A percentile compares a stretch with the other conserved stretches of the same genome.
These are phyloP conservation scores for Metschnikowia cerradonensis DNA, from an alignment of 805 yeast genomes.

Conservation along the genomic window DNA sequence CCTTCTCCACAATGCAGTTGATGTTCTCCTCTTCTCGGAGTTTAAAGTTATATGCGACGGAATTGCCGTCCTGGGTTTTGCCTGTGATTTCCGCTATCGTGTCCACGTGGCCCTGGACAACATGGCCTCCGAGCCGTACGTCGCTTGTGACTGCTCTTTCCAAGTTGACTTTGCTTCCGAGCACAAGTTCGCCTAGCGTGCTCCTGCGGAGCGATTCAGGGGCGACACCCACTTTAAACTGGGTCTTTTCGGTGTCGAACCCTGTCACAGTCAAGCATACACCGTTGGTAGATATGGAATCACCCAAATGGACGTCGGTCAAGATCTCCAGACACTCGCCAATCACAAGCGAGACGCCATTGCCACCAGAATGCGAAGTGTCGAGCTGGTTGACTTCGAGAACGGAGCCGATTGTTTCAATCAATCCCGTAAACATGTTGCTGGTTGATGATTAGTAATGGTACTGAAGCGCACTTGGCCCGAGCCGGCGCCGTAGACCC, in stretches of 20 bases:
- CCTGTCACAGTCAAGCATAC: constrained; percentile 90
- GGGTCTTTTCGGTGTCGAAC: constrained; percentile 44
- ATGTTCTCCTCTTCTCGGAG: constrained; percentile 59
- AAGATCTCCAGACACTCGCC: constrained; percentile 59
- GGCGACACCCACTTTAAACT: constrained; percentile 86
- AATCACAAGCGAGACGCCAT: constrained; percentile 70
- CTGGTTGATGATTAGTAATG: background rate
- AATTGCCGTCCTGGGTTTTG: constrained; percentile 61
- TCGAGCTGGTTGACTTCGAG: constrained; percentile 46
- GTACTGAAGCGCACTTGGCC: background rate
- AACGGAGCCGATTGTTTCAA: constrained; percentile 76
- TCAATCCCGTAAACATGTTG: constrained; percentile 89
- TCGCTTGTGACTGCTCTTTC: constrained; percentile 89
- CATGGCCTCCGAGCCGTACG: constrained; percentile 91
- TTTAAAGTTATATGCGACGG: constrained; percentile 71
- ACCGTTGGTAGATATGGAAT: constrained; percentile 88
- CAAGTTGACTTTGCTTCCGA: constrained; percentile 68
- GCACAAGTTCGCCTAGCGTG: constrained; percentile 57
- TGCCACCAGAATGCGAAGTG: constrained; percentile 53
- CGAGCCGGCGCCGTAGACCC: background rate
- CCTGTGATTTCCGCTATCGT: constrained; percentile 67
- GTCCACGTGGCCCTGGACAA: constrained; percentile 97
- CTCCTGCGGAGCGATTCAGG: constrained; percentile 88
- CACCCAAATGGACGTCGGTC: constrained; percentile 86
- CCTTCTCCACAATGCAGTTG: constrained; percentile 87